These are phyloP conservation scores for Backusella liffmaniae DNA, from an alignment of 192 early-diverging fungal genomes.

Conservation along the genomic window DNA sequence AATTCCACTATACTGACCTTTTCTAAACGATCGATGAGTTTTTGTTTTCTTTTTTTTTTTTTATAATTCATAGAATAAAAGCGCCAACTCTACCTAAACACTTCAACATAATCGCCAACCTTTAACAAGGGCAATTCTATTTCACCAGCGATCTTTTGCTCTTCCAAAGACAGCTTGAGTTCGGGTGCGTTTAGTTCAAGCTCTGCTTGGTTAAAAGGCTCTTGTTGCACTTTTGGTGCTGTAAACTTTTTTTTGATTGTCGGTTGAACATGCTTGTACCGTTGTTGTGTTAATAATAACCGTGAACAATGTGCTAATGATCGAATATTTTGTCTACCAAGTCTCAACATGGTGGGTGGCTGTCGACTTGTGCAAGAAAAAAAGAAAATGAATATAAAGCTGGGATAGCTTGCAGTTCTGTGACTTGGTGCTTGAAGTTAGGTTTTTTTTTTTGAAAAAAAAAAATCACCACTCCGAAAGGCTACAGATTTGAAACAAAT, in stretches of 20 bases:
- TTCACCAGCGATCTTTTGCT: not conserved
- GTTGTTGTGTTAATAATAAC: not conserved
- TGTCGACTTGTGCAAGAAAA: not conserved
- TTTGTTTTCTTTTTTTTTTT: too few relatives aligned
- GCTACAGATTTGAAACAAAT: too few relatives aligned
- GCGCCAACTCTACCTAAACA: conserved; percentile 16
- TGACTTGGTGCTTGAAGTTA: too few relatives aligned
- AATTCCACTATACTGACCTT: conserved; percentile 30
- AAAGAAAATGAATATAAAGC: not conserved
- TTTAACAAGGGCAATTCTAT: not conserved
- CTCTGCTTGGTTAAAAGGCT: not conserved
- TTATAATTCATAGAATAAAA: too few relatives aligned
- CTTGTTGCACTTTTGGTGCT: not conserved
- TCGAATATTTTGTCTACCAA: not conserved
- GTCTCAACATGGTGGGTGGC: not conserved
- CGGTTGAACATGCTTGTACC: not conserved
- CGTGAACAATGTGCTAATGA: not conserved
- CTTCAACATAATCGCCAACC: conserved; percentile 32
- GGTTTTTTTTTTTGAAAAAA: not conserved
- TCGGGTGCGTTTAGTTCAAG: not conserved
- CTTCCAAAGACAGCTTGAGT: not conserved
- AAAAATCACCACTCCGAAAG: not conserved
- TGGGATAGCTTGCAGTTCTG: too few relatives aligned
- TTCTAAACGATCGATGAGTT: not conserved
- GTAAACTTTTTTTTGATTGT: not conserved